Conservation (phyloP, 139 green algal genomes). For the Picochlorum sp. region DNA sequence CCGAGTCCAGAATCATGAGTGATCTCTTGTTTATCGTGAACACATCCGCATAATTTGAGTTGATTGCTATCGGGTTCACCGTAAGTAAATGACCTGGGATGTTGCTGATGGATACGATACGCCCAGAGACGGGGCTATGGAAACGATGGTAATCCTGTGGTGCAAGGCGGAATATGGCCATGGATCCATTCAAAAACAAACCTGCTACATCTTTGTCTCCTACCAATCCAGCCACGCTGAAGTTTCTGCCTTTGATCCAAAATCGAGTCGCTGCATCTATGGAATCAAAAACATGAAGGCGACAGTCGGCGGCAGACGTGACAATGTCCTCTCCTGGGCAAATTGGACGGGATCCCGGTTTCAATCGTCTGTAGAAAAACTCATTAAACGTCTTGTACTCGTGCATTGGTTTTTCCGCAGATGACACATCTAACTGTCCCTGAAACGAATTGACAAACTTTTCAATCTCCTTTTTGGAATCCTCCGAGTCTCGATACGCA, state of each 20-base stretch:
- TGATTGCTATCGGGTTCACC: conserved; percentile 38
- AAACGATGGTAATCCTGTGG: conserved; percentile 48
- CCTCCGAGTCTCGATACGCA: neutral
- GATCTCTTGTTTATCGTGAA: conserved; percentile 46
- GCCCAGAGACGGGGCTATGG: conserved; percentile 27
- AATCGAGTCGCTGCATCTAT: conserved; percentile 39
- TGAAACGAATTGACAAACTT: conserved; percentile 26
- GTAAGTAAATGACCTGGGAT: conserved; percentile 25
- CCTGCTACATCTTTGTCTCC: conserved; percentile 16
- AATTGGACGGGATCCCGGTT: conserved; percentile 36
- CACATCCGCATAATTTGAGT: conserved; percentile 31
- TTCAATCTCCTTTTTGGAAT: conserved; percentile 20
- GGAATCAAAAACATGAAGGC: conserved; percentile 27
- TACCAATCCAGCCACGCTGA: conserved; percentile 43
- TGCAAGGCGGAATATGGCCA: conserved; percentile 25
- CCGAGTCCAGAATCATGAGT: conserved; percentile 20
- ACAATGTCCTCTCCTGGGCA: conserved; percentile 12
- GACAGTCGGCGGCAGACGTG: conserved; percentile 28
- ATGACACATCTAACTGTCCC: conserved; percentile 24
- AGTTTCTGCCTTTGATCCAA: conserved; percentile 58
- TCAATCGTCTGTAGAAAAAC: conserved; percentile 57
- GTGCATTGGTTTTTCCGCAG: conserved; percentile 31
- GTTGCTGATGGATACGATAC: conserved; percentile 18
- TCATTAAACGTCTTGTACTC: conserved; percentile 51
- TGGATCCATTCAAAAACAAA: conserved; percentile 20